Base-by-base conservation (phyloP, 2,329 filamentous ascomycete genomes). In the Samsoniella hepiali region DNA sequence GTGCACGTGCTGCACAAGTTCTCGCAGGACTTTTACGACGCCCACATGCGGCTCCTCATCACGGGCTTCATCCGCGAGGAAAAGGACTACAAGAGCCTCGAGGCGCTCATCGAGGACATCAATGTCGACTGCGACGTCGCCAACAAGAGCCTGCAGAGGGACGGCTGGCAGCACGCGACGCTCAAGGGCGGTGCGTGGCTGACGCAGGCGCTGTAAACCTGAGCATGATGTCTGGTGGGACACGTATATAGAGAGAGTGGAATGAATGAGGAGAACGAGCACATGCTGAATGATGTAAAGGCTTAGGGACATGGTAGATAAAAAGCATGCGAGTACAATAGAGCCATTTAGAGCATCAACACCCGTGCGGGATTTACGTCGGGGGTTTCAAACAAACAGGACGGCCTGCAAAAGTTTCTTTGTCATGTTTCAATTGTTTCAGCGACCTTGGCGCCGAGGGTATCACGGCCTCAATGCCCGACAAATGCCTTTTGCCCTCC, bases 1-100 rank as follows among this genome's bases (percentile, higher is more conserved):
- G 93, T 96, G 63, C 93, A 97, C 78, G 85, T 99, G 62, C 84
- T 99, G 76, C 88, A 91, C 72, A 75, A 81, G 50, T 96, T 97
- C 74, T 75, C 78, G 2, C 79, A 82, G 45, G 93, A 98, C 73
- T 99, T 99, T 74, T 98, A 98, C 78, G 91, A 85, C 66, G 84
- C 84, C 5, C 85, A 87, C 68, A 89, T 98, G 81, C 88, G 91
- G 49, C 79, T 98, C 17, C 76, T 93, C 31, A 87, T 99, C 57
- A 75, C 94, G 65, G 95, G 93, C 36, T 98, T 91, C 75, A 93
- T 99, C 66, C 84, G 95, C 60, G 89, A 91, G 9, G 95, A 98
- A 78, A 88, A 85, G 73, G 91, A 98, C 79, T 99, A 99, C 78
- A 86, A 88, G 65, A 89, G 85, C 66, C 82, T 92, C 69, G 93